Conservation (phyloP, 345 rosid genomes). For the Corymbia maculata region DNA sequence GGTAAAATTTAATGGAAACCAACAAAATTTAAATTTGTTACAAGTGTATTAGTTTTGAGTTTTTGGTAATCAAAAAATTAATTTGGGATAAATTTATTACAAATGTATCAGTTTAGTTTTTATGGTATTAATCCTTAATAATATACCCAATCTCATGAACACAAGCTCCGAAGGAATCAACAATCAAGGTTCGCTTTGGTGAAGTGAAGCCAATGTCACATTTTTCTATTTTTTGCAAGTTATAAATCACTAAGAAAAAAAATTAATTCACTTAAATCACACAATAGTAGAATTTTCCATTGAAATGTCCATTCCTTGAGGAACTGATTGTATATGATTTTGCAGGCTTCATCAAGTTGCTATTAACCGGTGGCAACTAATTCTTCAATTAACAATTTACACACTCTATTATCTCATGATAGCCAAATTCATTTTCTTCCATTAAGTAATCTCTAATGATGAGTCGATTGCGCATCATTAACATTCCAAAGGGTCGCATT, state of each 20-base stretch:
- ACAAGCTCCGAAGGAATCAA: neutral
- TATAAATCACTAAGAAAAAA: neutral
- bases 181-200: neutral
- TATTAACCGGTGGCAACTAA: neutral
- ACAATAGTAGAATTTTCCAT: no score
- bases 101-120: no score
- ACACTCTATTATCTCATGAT: neutral
- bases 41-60: no score
- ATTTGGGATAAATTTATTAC: no score
- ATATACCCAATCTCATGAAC: neutral
- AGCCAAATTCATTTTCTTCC: neutral
- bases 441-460: neutral
- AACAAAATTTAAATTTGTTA: no score
- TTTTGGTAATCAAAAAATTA: no score
- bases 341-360: neutral
- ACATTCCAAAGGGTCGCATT: neutral
- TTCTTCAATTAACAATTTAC: neutral
- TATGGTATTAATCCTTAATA: no score
- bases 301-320: neutral
- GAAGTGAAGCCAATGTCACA: neutral
- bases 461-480: accelerated
- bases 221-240: neutral
- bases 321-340: neutral
- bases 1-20: no score
- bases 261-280: neutral